Evolutionary conservation across 345 rosid genomes (phyloP).

Genomic region (Hypericum perforatum): DNA sequence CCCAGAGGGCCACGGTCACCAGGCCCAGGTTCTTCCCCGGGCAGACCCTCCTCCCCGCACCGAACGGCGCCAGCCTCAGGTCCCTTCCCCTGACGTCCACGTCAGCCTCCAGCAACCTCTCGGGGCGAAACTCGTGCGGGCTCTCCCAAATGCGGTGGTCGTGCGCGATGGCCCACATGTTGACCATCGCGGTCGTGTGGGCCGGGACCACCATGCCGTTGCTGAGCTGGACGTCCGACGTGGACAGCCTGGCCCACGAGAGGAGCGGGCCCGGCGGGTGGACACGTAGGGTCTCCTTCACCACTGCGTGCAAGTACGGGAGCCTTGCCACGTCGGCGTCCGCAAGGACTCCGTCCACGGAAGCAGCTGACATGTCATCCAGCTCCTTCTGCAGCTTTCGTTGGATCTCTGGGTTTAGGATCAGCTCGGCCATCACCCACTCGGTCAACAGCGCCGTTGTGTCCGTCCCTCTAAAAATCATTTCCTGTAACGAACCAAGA

Average conservation of each 20-base stretch:
- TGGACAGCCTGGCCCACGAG: conserved; percentile 87
- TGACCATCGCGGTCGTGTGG: conserved; percentile 82
- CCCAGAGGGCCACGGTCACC: conserved; percentile 63
- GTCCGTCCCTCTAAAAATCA: conserved; percentile 90
- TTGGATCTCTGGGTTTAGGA: conserved; percentile 53
- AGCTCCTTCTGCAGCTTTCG: conserved; percentile 41
- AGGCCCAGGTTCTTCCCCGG: conserved; percentile 79
- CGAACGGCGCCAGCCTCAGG: conserved; percentile 77
- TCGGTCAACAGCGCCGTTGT: conserved; percentile 81
- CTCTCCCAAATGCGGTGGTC: conserved; percentile 56
- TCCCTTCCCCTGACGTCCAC: conserved; percentile 65
- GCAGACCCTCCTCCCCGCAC: conserved; percentile 84
- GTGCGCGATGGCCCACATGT: conserved; percentile 97
- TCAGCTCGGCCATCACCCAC: conserved; percentile 85
- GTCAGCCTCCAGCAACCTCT: conserved; percentile 44
- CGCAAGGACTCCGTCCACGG: conserved; percentile 11
- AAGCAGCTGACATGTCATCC: conserved; percentile 4
- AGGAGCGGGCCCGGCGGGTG: conserved; percentile 94
- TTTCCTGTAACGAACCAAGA: conserved; percentile 36
- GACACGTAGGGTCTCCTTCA: conserved; percentile 59
- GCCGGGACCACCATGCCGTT: conserved; percentile 75
- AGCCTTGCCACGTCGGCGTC: conserved; percentile 49
- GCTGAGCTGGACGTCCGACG: conserved; percentile 62
- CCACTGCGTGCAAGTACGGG: conserved; percentile 65
- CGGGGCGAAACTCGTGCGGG: conserved; percentile 53